phyloP scores from a whole-genome alignment of 1,139 yeast species.

The Yamadazyma mexicana region DNA sequence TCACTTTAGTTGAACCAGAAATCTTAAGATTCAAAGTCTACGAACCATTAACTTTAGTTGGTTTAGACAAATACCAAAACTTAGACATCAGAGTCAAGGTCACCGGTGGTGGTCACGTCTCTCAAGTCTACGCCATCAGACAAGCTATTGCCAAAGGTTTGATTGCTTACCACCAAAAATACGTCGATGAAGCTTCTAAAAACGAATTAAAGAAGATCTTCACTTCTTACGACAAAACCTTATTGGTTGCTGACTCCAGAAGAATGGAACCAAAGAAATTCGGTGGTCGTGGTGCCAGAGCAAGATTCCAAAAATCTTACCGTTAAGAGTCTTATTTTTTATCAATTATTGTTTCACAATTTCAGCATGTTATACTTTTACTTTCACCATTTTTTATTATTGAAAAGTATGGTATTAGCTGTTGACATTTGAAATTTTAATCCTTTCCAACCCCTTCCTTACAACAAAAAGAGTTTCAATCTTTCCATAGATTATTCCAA shows the following conservation, averaged over 20 bases:
- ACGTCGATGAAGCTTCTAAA: conserved; percentile 98
- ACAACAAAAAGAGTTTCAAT: neutral
- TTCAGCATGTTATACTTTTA: neutral
- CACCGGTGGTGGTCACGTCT: conserved; percentile 99
- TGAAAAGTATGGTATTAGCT: neutral
- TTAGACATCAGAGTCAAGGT: conserved; percentile 99
- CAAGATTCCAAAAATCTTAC: conserved; percentile 99
- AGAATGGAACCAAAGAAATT: conserved; percentile 99
- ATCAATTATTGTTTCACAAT: neutral
- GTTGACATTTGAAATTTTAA: neutral
- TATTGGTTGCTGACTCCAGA: conserved; percentile 99
- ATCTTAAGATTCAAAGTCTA: conserved; percentile 98
- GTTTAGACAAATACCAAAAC: conserved; percentile 98
- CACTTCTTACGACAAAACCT: conserved; percentile 98
- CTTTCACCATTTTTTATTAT: neutral
- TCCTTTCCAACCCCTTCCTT: conserved; percentile 1
- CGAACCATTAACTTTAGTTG: conserved; percentile 98
- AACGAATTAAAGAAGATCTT: conserved; percentile 98
- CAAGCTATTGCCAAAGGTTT: conserved; percentile 99
- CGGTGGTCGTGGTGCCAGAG: conserved; percentile 99
- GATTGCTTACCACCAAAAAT: conserved; percentile 99
- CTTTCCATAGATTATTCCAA: conserved; percentile 3
- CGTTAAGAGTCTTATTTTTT: conserved; percentile 55
- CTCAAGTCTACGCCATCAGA: conserved; percentile 99
- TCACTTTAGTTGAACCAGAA: conserved; percentile 98